Base-by-base conservation (phyloP, 768 basidiomycete species). In the Pleurotus tuoliensis region DNA sequence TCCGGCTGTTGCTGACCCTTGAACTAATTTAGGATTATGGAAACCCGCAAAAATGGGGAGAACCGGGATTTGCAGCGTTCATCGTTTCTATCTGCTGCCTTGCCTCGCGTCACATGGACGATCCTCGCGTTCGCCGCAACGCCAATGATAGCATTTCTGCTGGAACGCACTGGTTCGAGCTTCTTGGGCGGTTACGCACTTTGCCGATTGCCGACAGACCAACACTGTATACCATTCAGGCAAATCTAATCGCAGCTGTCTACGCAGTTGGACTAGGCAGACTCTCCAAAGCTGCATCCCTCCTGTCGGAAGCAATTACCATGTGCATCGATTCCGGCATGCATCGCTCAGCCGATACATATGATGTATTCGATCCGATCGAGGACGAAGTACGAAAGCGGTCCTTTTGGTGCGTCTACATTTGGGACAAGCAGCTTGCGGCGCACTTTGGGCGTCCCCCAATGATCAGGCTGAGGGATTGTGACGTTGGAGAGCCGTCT, bases 321-420 rank as follows among this genome's bases (percentile, higher is more conserved):
- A 83, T 94, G 67, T 92, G 86, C 44, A 80, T 94, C 61, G 94
- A 97, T 67, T 89, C 89, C 4, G 94, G 94, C 1, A 76, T 96
- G 22, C 94, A 97, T 69, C 87, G 94, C 51, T 88, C 86, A 40
- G 87, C 90, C 0, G 92, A 94, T 61, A 86, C 84, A 12, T 92
- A 92, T 65, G 88, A 91, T 66, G 78, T 91, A 51, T 96, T 97
- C 68, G 88, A 94, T 70, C 82, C 89, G 7, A 87, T 95, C 60
- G 94, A 95, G 68, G 88, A 90, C 58, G 92, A 96, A 68, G 85
- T 94, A 25, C 82, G 94, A 57, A 96, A 95, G 71, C 86, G 94
- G 62, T 96, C 94, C 0, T 97, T 97, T 70, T 97, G 94, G 93
- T 92, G 92, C 58, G 92, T 95, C 24, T 97, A 96, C 71, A 81